Evolutionary conservation across 2,329 filamentous ascomycete genomes (phyloP), one percentile per base, ranked within the genome.

Genomic region (Blumeria hordei): DNA sequence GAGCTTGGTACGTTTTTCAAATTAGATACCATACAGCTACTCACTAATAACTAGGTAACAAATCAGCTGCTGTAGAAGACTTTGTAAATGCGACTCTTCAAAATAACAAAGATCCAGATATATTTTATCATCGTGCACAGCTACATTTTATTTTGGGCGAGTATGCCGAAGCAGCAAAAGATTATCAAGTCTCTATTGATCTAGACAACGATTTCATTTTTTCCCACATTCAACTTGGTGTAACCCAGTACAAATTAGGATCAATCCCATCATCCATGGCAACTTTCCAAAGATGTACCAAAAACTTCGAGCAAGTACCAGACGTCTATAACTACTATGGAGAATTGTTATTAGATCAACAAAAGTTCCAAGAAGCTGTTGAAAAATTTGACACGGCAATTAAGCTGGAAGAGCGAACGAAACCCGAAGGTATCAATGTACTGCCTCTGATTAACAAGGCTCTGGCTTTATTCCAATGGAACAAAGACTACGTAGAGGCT

Each of bases 251-350:
- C 75, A 98, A 98, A 81, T 93, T 96, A 84, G 92, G 92, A 62
- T 94, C 87, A 34, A 85, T 98, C 57, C 92, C 92, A 7, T 95
- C 88, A 8, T 94, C 88, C 50, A 96, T 96, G 88, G 90, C 92
- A 37, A 98, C 92, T 6, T 96, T 98, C 81, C 80, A 90, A 63
- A 78, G 88, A 59, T 94, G 88, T 69, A 88, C 95, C 69, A 98
- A 96, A 81, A 95, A 94, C 72, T 98, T 98, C 66, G 85, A 88
- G 65, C 85, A 90, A 67, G 86, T 94, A 10, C 88, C 90, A 6
- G 92, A 98, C 66, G 92, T 96, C 43, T 98, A 96, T 76, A 98
- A 98, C 76, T 98, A 98, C 77, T 96, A 94, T 65, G 92, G 92
- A 64, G 92, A 98, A 72, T 77, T 98, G 56, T 76, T 98, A 56